These are phyloP conservation scores for Zygotorulaspora chibaensis DNA, from an alignment of 805 yeast species.

Conservation along the genomic window DNA sequence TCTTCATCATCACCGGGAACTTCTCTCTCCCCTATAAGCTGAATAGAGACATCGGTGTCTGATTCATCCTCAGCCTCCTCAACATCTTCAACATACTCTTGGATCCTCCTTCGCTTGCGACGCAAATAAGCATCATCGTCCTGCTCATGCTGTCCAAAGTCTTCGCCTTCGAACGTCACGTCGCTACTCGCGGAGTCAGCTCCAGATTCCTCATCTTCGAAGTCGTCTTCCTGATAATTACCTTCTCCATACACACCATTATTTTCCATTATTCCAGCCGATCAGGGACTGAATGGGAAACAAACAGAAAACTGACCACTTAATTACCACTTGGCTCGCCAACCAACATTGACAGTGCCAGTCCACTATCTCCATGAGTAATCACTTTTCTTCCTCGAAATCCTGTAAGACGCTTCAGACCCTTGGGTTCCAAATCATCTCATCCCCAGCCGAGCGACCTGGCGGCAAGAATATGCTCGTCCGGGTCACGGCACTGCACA, in stretches of 20 bases:
- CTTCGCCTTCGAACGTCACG: neutral
- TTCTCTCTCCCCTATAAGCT: slow-evolving; percentile 13
- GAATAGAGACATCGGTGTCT: slow-evolving; percentile 20
- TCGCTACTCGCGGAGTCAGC: neutral
- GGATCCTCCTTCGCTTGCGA: slow-evolving; percentile 8
- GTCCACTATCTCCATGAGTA: too few species aligned
- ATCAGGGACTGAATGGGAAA: neutral
- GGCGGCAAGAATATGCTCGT: too few species aligned
- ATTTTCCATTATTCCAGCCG: neutral
- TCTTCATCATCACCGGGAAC: slow-evolving; percentile 10
- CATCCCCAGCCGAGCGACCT: too few species aligned
- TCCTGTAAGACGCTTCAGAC: too few species aligned
- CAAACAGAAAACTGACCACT: neutral
- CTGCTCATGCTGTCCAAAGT: neutral
- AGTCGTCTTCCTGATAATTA: neutral
- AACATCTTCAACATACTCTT: slow-evolving; percentile 6
- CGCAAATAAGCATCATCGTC: slow-evolving; percentile 7
- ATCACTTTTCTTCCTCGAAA: too few species aligned
- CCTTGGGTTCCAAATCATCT: too few species aligned
- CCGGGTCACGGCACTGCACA: too few species aligned
- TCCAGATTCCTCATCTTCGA: neutral
- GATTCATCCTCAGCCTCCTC: slow-evolving; percentile 6
- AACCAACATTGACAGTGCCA: neutral
- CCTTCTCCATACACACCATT: neutral
- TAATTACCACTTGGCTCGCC: neutral